A percentile compares a stretch with the other conserved stretches of the same genome.
Conservation (phyloP, 176 grass and related monocot species). For the Eleusine coracana region DNA sequence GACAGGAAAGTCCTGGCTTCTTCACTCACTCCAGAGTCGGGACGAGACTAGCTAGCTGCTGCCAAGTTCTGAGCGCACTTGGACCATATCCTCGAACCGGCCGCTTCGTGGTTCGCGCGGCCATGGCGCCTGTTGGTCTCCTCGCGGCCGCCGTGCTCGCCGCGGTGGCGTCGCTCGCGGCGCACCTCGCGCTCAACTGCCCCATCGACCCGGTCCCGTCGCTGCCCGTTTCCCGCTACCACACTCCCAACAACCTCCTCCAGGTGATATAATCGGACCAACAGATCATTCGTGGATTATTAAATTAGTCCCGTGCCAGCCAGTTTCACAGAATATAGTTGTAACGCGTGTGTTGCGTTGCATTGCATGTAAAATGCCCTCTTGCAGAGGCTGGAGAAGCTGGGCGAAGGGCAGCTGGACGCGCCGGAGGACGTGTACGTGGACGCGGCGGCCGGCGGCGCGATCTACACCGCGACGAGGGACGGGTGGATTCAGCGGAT, state of each 20-base stretch:
- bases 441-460: conserved; percentile 58
- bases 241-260: conserved; percentile 65
- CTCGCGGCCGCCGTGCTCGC: conserved; percentile 40
- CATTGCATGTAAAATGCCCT: background rate
- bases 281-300: background rate
- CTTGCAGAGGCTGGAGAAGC: conserved; percentile 64
- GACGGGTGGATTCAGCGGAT: conserved; percentile 82
- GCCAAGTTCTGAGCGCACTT: too few relatives aligned
- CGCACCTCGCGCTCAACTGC: conserved; percentile 57
- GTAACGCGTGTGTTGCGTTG: background rate
- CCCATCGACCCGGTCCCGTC: conserved; percentile 65
- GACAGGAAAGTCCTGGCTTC: too few relatives aligned
- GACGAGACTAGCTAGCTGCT: background rate
- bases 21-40: background rate
- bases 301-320: background rate
- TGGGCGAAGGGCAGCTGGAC: conserved; percentile 57
- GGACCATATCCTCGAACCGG: too few relatives aligned
- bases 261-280: conserved; percentile 37
- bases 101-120: background rate
- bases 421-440: conserved; percentile 72
- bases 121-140: conserved; percentile 25
- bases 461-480: conserved; percentile 63
- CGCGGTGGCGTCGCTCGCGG: conserved; percentile 27
- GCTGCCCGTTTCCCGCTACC: conserved; percentile 6
- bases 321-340: too few relatives aligned